Conservation (phyloP, 2,329 filamentous ascomycete species). For the Aspergillus clavatus region DNA sequence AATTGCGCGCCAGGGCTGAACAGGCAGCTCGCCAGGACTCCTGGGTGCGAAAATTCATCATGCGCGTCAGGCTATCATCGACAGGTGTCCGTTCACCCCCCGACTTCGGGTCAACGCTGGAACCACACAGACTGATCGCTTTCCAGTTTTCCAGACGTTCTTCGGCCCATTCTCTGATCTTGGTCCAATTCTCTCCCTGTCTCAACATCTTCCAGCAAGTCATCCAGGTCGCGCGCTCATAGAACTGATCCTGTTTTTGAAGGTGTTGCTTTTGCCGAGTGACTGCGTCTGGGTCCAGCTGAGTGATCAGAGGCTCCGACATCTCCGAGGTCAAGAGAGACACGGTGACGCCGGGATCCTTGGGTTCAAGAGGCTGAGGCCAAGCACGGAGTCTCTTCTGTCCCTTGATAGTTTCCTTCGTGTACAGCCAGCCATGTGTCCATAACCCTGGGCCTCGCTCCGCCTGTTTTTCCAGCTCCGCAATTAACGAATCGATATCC, state of each 20-base stretch:
- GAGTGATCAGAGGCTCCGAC: slow-evolving; percentile 67
- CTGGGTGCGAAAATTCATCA: slow-evolving; percentile 40
- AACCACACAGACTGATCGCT: slow-evolving; percentile 71
- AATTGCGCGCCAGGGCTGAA: slow-evolving; percentile 52
- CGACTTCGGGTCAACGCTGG: slow-evolving; percentile 29
- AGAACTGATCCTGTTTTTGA: slow-evolving; percentile 78
- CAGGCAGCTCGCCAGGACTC: slow-evolving; percentile 37
- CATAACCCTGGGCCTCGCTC: slow-evolving; percentile 73
- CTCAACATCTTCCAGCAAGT: slow-evolving; percentile 92
- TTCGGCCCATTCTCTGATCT: slow-evolving; percentile 79
- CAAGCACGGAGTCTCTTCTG: slow-evolving; percentile 73
- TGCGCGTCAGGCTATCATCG: slow-evolving; percentile 36
- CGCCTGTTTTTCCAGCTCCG: slow-evolving; percentile 69
- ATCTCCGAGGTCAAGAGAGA: slow-evolving; percentile 55
- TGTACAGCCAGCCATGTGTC: slow-evolving; percentile 87
- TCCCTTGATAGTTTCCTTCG: slow-evolving; percentile 81
- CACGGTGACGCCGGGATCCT: slow-evolving; percentile 52
- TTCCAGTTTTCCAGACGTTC: slow-evolving; percentile 87
- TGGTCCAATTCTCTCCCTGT: slow-evolving; percentile 67
- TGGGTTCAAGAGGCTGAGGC: slow-evolving; percentile 60
- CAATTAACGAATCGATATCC: slow-evolving; percentile 69
- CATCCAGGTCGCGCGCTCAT: slow-evolving; percentile 86
- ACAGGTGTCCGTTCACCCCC: slow-evolving; percentile 26
- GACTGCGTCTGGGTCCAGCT: slow-evolving; percentile 88
- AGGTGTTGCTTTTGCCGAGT: slow-evolving; percentile 71